Evolutionary conservation across 108 stramenopile species (phyloP), one percentile per base, ranked within the genome.

Genomic region (Cyclotella kingstonii): DNA sequence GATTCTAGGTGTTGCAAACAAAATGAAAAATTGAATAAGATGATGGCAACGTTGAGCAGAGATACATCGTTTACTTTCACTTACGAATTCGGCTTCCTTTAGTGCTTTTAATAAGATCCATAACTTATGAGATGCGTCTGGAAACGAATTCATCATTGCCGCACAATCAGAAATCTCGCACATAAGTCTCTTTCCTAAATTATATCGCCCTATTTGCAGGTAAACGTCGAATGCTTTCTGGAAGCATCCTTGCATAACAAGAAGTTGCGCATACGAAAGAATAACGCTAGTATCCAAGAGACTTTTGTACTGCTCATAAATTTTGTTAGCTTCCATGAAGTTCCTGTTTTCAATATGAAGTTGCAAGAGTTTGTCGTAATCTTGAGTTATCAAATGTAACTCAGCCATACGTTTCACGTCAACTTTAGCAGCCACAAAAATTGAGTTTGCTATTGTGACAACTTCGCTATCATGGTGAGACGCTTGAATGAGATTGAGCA

Each of bases 261-360:
- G 81, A 80, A 81, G 81, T 45, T 82, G 46, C 5, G 85, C 85
- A 46, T 81, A 84, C 17, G 83, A 76, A 17, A 84, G 7, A 0
- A 36, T 26, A 1, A 18, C 54, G 19, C 54, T 22, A 9, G 23
- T n/a, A 17, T 54, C 34, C 9, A 38, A 9, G n/a, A 15, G 1
- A 33, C 39, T 1, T 26, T 54, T 7, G 11, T 38, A 3, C 1
- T 22, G 17, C 9, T 54, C 36, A 19, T 38, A 19, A 19, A 35
- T 38, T 19, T 38, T 14, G 21, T 19, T 26, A 22, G 36, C 54
- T 15, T 38, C 54, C 19, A 19, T 22, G 17, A 5, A 54, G 2
- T 54, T 38, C 12, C 15, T 6, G 4, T 19, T 17, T 8, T 33
- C 10, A 15, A 22, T 38, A 10, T 54, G 36, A 54, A 54, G 36